Conservation (phyloP, 306 rosid species). For the Inga leiocalycina region DNA sequence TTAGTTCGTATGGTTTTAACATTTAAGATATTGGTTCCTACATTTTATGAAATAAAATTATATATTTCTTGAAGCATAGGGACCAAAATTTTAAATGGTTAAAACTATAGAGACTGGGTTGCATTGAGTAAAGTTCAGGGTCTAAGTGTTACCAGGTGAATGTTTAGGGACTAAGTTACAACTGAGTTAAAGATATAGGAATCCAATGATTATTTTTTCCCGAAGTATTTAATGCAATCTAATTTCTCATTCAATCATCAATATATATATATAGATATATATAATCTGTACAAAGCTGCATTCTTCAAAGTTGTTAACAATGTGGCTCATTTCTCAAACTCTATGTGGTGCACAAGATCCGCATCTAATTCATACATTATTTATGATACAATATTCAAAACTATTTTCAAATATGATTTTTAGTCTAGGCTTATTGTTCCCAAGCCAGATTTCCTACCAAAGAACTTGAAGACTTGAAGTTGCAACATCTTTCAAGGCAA, state of each 20-base stretch:
- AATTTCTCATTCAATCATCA: neutral
- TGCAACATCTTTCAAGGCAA: neutral
- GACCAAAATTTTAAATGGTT: neutral
- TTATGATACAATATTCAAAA: neutral
- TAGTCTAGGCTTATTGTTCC: neutral
- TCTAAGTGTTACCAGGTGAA: too few relatives aligned
- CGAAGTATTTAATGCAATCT: neutral
- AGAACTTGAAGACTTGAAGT: neutral
- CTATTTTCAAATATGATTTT: neutral
- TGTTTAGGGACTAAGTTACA: neutral
- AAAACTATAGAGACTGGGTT: neutral
- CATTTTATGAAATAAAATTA: too few relatives aligned
- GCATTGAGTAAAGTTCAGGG: neutral
- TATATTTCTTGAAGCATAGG: neutral
- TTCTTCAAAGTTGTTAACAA: neutral
- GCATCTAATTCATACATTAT: neutral
- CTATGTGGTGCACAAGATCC: neutral
- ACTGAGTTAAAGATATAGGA: neutral
- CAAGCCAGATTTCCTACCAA: neutral
- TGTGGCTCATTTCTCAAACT: neutral
- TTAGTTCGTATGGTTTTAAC: too few relatives aligned
- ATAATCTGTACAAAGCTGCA: neutral
- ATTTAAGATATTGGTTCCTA: neutral
- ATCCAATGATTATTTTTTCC: neutral
- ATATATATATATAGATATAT: too few relatives aligned